Evolutionary conservation across 2,329 filamentous ascomycete species (phyloP).

Genomic region (Piedraia hortae): DNA sequence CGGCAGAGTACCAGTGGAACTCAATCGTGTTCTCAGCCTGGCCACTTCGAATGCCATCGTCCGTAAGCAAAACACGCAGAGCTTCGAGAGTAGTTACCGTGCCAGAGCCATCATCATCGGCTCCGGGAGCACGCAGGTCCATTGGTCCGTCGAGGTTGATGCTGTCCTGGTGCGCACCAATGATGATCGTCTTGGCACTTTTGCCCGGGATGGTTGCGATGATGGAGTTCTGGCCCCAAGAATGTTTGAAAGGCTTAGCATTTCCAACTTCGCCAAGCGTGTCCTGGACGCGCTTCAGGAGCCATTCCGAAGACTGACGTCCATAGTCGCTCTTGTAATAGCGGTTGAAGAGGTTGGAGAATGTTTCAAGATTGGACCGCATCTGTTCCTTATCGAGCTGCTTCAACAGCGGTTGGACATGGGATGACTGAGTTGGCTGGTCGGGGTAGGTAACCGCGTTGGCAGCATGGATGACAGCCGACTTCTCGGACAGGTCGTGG

Average conservation of each 20-base stretch:
- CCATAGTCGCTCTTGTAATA: slow-evolving; percentile 62
- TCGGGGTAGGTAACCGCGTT: slow-evolving; percentile 32
- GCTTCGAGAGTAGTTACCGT: slow-evolving; percentile 82
- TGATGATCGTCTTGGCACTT: slow-evolving; percentile 58
- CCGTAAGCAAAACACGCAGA: slow-evolving; percentile 44
- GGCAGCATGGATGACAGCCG: too few relatives aligned
- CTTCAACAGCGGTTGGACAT: slow-evolving; percentile 37
- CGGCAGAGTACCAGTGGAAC: slow-evolving; percentile 88
- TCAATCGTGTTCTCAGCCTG: slow-evolving; percentile 65
- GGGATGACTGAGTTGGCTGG: slow-evolving; percentile 35
- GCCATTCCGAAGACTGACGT: slow-evolving; percentile 64
- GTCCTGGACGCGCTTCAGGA: slow-evolving; percentile 44
- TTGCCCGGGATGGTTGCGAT: slow-evolving; percentile 77
- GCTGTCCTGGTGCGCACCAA: slow-evolving; percentile 66
- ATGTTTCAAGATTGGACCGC: slow-evolving; percentile 46
- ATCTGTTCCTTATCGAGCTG: slow-evolving; percentile 51
- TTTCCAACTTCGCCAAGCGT: slow-evolving; percentile 47
- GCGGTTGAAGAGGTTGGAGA: slow-evolving; percentile 54
- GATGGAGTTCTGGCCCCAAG: slow-evolving; percentile 73
- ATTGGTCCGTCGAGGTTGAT: slow-evolving; percentile 80
- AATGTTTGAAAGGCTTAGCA: slow-evolving; percentile 47
- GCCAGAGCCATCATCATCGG: slow-evolving; percentile 67
- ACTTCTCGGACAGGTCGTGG: slow-evolving; percentile 33
- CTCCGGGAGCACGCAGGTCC: slow-evolving; percentile 59
- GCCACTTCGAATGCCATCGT: slow-evolving; percentile 39